Conservation (phyloP, 2,329 filamentous ascomycete genomes). For the Paraconiothyrium brasiliense region DNA sequence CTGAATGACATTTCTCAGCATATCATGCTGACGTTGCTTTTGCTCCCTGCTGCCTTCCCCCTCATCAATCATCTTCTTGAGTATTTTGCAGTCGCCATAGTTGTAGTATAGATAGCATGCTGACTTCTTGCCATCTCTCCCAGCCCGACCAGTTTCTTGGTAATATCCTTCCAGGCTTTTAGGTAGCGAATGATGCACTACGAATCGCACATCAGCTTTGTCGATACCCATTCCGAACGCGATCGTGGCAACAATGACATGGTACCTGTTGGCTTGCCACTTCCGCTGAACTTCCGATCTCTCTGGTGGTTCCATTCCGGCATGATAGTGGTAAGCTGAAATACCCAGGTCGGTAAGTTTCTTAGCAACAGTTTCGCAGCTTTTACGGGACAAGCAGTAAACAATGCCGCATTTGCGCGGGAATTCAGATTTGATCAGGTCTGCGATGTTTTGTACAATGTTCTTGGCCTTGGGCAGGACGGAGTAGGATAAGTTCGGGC, state of each 20-base stretch:
- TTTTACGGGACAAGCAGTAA: constrained; percentile 87
- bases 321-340: constrained; percentile 85
- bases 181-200: constrained; percentile 90
- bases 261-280: constrained; percentile 82
- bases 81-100: constrained; percentile 76
- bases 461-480: constrained; percentile 75
- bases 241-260: constrained; percentile 97
- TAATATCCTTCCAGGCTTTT: constrained; percentile 99
- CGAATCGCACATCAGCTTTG: constrained; percentile 94
- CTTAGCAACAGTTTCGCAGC: constrained; percentile 80
- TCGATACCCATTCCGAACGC: constrained; percentile 99
- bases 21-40: constrained; percentile 82
- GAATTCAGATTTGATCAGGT: constrained; percentile 77
- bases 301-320: constrained; percentile 72
- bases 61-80: constrained; percentile 85
- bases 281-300: constrained; percentile 76
- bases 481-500: constrained; percentile 93
- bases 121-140: constrained; percentile 86
- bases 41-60: constrained; percentile 79
- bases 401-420: constrained; percentile 83
- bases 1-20: constrained; percentile 84
- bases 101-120: constrained; percentile 91
- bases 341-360: constrained; percentile 74
- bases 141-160: constrained; percentile 95
- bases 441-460: constrained; percentile 64